Base-by-base conservation (phyloP, 345 rosid species). In the Turnera subulata region DNA sequence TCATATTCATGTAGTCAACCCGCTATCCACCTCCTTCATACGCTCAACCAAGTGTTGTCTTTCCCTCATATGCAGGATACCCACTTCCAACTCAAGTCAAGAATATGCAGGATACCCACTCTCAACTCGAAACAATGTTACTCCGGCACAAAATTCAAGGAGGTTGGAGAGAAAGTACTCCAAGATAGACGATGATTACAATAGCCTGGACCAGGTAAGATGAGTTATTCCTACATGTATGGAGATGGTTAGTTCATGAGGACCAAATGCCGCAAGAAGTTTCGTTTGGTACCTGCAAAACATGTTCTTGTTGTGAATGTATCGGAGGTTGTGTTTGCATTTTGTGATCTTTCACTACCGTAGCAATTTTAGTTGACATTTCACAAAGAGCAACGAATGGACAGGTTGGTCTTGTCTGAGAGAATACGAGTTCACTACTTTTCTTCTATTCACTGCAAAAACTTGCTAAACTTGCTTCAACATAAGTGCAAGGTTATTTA, bases 131-230 rank as follows among this genome's bases (percentile, higher is more conserved):
- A 69, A 71, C 61, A 67, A 80, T 24, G 66, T 67, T 11, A 48
- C 68, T 57, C 70, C 22, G 55, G 74, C 70, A 40, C 61, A 73
- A 7, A 64, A 72, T 22, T 35, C 82, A 9, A 75, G 65, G 78
- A 78, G 67, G 57, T 59, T 85, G 65, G 84, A 80, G 64, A 73
- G 92, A 69, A 82, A 85, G 67, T 85, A 66, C 55, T 80, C 86
- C 4, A 85, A 80, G 73, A 85, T 85, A 73, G 75, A 79, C 55
- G 92, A 85, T 70, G 38, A 82, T 61, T 82, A 76, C 62, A 73
- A 53, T 46, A 82, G 75, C 72, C 76, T 85, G 64, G 92, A 75
- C 32, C 88, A 85, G 86, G 89, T 82, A 62, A 57, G 35, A 15
- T 52, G 48, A 25, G n/a, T 35, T 49, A 38, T 45, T 33, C 32